Percentiles rank a stretch among this genome's conserved stretches.
Conservation (phyloP, 176 grass and related monocot genomes). For the Avena atlantica region DNA sequence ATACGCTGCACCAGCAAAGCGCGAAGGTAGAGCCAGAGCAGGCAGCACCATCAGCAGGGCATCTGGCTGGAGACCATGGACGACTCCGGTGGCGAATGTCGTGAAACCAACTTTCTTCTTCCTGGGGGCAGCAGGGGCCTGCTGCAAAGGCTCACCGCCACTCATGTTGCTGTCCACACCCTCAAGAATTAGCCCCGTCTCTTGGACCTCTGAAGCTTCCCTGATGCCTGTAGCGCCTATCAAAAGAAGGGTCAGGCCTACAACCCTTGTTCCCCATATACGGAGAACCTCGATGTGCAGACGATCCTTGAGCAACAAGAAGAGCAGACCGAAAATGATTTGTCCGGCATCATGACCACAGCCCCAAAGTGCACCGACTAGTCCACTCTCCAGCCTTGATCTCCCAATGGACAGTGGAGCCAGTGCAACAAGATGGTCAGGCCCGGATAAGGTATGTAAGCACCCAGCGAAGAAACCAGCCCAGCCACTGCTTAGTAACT, state of each 20-base stretch:
- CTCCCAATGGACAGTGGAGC: constrained; percentile 90
- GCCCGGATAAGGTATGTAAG: constrained; percentile 94
- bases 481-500: constrained; percentile 88
- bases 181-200: constrained; percentile 58
- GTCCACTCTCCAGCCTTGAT: constrained; percentile 79
- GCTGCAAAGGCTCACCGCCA: constrained; percentile 37
- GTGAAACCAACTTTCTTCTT: constrained; percentile 94
- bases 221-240: constrained; percentile 84
- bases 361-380: constrained; percentile 98
- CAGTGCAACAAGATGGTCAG: constrained; percentile 94
- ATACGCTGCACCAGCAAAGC: constrained; percentile 83
- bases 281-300: constrained; percentile 90
- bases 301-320: constrained; percentile 89
- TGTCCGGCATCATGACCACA: constrained; percentile 98
- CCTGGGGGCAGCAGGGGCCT: constrained; percentile 37
- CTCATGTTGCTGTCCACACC: constrained; percentile 47
- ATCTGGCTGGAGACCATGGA: constrained; percentile 93
- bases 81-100: constrained; percentile 83
- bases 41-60: constrained; percentile 93
- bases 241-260: constrained; percentile 88
- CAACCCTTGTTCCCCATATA: constrained; percentile 87
- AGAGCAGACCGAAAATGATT: constrained; percentile 92
- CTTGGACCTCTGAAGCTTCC: constrained; percentile 68
- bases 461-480: constrained; percentile 94
- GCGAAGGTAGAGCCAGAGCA: constrained; percentile 79